These are phyloP conservation scores for Plicaturopsis crispa DNA, from an alignment of 768 basidiomycete species.

Conservation along the genomic window DNA sequence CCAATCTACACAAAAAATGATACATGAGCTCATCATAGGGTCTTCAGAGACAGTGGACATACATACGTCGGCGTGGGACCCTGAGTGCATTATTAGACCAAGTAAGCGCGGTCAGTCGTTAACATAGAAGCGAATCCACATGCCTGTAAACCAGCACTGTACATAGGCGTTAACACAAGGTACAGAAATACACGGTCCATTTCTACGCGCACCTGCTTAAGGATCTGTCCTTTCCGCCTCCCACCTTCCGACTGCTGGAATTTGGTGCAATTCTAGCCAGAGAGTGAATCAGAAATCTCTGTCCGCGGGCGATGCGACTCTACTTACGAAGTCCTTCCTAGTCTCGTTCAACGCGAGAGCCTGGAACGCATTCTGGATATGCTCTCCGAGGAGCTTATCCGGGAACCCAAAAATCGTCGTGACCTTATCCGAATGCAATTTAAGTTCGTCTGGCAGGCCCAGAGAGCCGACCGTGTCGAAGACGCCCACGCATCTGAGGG, in stretches of 20 bases:
- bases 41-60: conserved; percentile 16
- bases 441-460: conserved; percentile 62
- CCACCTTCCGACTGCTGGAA: conserved; percentile 53
- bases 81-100: too few species aligned
- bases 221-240: conserved; percentile 42
- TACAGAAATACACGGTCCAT: conserved; percentile 3
- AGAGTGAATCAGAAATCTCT: background rate
- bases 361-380: conserved; percentile 61
- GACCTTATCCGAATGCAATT: conserved; percentile 32
- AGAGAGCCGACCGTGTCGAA: conserved; percentile 75
- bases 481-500: conserved; percentile 55
- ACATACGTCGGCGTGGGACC: conserved; percentile 32
- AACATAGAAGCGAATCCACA: too few species aligned
- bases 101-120: too few species aligned
- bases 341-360: conserved; percentile 64
- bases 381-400: conserved; percentile 50
- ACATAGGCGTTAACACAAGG: background rate
- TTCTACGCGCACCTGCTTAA: conserved; percentile 48
- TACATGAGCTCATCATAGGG: too few species aligned
- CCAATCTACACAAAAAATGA: conserved; percentile 39
- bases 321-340: conserved; percentile 58
- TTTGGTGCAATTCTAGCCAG: conserved; percentile 46
- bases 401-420: conserved; percentile 58
- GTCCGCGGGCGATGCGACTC: background rate
- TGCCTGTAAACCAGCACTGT: conserved; percentile 72